Evolutionary conservation across 805 yeast genomes (phyloP), one percentile per base, ranked within the genome.

Genomic region (Ogataea angusta): DNA sequence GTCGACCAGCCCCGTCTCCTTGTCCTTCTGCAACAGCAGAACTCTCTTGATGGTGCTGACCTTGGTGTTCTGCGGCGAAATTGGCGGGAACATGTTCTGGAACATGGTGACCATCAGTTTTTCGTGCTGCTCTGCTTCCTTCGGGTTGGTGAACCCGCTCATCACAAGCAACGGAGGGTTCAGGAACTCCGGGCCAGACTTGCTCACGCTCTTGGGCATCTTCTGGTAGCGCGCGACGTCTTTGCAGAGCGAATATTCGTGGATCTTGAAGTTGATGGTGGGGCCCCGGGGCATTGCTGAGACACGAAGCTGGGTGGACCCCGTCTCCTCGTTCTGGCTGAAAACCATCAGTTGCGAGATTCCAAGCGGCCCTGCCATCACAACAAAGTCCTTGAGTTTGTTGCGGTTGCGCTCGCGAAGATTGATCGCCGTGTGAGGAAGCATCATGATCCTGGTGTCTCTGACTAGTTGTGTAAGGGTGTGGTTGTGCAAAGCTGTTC

Each of bases 301-400:
- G 32, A 93, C 64, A 56, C 97, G 77, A 48, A 93, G 69, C 36
- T 91, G 83, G 4, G 93, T 82, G 41, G 80, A 81, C 6, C 96
- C 97, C 1, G 83, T 68, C 30, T 73, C 73, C 52, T 80, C 83
- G 27, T 85, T 76, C 60, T 89, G 96, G 47, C 88, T 82, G 69
- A 93, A 90, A 15, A 91, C 70, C 66, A 93, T 78, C 57, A 93
- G 65, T 64, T 91, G 96, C 6, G 91, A 75, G 16, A 93, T 96
- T 19, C 95, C 95, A 31, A 93, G 70, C 10, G 98, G 98, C 5
- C 98, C 98, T 27, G 96, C 86, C 96, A 93, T 90, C n/a, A 88
- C 95, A n/a, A 90, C 76, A 54, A 85, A 93, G 66, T 91, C 99
- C 62, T 85, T 87, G 51, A 93, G 70, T 58, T 81, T 85, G 64